Conservation (phyloP, 345 rosid genomes). For the Camelina sativa region DNA sequence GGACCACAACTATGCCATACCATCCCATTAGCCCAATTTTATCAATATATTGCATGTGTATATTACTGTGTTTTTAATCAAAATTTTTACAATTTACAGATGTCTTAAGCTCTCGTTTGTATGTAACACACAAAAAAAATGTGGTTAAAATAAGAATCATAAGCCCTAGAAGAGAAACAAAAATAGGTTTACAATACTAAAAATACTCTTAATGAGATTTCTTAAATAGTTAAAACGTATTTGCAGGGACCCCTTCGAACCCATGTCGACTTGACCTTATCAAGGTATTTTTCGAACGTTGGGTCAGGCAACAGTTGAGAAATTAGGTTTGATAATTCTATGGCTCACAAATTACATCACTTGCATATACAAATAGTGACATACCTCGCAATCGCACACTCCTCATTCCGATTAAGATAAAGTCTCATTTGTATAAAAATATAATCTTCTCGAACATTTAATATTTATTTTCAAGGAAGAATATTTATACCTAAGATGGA, state of each 20-base stretch:
- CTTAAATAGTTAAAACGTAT: background rate
- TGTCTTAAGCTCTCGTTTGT: background rate
- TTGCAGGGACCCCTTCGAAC: background rate
- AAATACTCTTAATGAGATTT: background rate
- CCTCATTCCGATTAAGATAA: background rate
- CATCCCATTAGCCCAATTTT: background rate
- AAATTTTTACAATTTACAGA: too few relatives aligned
- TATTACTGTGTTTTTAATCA: too few relatives aligned
- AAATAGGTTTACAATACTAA: too few relatives aligned
- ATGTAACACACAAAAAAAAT: background rate
- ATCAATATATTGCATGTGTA: background rate
- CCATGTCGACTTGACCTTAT: background rate
- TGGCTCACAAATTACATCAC: background rate
- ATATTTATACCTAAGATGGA: background rate
- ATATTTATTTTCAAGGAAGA: background rate
- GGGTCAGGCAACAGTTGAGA: background rate
- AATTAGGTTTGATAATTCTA: too few relatives aligned
- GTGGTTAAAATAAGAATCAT: background rate
- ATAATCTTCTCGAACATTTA: background rate
- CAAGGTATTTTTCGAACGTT: background rate
- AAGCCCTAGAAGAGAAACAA: too few relatives aligned
- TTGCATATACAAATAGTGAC: background rate
- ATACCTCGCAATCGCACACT: background rate
- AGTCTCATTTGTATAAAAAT: background rate
- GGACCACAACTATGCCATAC: slow-evolving; percentile 13